Base-by-base conservation (phyloP, 2,329 filamentous ascomycete genomes). In the Hypoxylon sp. region DNA sequence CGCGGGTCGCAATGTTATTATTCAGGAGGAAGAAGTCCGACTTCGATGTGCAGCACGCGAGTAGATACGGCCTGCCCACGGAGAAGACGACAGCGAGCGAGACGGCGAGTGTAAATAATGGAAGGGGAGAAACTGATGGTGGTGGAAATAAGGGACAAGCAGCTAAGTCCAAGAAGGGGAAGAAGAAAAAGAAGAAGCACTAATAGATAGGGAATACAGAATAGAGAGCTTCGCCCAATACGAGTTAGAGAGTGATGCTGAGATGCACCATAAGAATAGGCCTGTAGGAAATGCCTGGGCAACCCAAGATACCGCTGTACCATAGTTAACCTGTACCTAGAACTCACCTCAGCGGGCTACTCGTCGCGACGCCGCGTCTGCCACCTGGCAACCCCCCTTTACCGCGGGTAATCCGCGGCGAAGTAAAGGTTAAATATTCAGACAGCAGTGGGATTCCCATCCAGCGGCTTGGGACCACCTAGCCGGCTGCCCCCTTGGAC, bases 1-100 rank as follows among this genome's bases (percentile, higher is more conserved):
- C 96, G 1, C 85, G 93, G 72, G 93, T 93, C 4, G 91, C 94
- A 0, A 98, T 99, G 94, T 82, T 95, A 61, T 82, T 99, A 45
- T 98, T 97, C 76, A 86, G 92, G 68, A 88, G 89, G 71, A 89
- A 94, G 78, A 98, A 98, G 81, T 85, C 90, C 17, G 91, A 86
- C 0, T 98, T 99, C 76, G 96, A 98, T 77, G 83, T 89, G 63
- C 93, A 97, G 77, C 89, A 93, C 78, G 83, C 90, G 61, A 90
- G 89, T 78, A 88, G 87, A 63, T 96, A 87, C 78, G 83, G 86
- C 2, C 77, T 60, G 73, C 77, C 61, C 11, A 46, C 63, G 25
- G 71, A 71, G 72, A 81, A 70, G 65, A 65, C 71, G 55, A 62
- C 56, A 21, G 43, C 66, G 17, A 60, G 58, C 32, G 65, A 70